A percentile compares a stretch with the other conserved stretches of the same genome.
These are phyloP conservation scores for Rhizoclosmatium sp. DNA, from an alignment of 192 early-diverging fungal species.

Conservation along the genomic window DNA sequence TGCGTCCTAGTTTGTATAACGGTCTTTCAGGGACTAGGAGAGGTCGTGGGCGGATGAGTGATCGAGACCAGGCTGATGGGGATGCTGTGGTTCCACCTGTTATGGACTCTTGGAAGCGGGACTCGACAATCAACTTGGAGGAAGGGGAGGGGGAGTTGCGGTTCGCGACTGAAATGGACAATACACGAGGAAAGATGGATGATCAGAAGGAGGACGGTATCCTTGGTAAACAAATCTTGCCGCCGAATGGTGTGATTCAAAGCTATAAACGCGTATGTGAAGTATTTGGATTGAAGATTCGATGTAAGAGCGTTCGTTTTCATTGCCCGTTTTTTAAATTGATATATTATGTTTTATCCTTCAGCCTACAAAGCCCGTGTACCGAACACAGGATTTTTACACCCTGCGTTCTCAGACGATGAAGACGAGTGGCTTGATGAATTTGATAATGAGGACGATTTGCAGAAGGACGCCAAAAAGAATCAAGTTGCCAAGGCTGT, in stretches of 20 bases:
- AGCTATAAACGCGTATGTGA: slow-evolving; percentile 74
- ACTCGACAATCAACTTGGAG: slow-evolving; percentile 15
- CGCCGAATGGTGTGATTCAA: slow-evolving; percentile 65
- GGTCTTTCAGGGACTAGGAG: not conserved
- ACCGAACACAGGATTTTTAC: slow-evolving; percentile 13
- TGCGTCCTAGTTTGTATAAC: slow-evolving; percentile 19
- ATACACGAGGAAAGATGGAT: slow-evolving; percentile 31
- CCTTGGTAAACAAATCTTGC: not conserved
- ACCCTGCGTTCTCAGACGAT: slow-evolving; percentile 45
- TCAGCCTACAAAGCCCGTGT: slow-evolving; percentile 14
- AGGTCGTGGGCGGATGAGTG: not conserved
- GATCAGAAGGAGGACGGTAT: not conserved
- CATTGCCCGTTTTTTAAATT: not conserved
- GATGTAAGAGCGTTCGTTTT: slow-evolving; percentile 32
- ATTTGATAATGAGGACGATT: slow-evolving; percentile 49
- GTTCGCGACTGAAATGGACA: slow-evolving; percentile 32
- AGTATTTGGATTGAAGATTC: slow-evolving; percentile 72
- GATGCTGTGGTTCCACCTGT: no score
- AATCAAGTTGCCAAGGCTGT: not conserved
- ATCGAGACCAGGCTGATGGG: no score
- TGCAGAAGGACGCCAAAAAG: slow-evolving; percentile 27
- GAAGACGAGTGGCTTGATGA: slow-evolving; percentile 60
- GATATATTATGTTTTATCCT: not conserved
- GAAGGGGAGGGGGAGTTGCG: slow-evolving; percentile 12
- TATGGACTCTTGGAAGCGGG: slow-evolving; percentile 20